phyloP scores from a whole-genome alignment of 306 rosid genomes.

The Leucaena leucocephala region DNA sequence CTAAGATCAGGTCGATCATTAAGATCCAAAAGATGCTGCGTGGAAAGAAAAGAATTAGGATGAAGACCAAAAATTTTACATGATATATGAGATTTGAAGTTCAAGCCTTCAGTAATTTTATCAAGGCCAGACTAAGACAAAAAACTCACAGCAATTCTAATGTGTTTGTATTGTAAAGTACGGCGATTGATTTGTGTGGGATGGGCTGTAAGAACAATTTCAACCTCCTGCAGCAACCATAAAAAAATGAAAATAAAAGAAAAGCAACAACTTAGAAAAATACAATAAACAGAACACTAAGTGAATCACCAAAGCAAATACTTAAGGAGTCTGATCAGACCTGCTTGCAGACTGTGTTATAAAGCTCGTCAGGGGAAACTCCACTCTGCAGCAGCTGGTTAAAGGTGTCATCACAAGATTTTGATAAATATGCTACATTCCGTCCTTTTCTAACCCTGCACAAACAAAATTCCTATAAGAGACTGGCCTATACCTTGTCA shows the following conservation, averaged over 20 bases:
- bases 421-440: slow-evolving; percentile 56
- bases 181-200: slow-evolving; percentile 98
- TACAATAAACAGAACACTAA: slow-evolving; percentile 16
- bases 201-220: slow-evolving; percentile 97
- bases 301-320: slow-evolving; percentile 19
- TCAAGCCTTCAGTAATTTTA: neutral
- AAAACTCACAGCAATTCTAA: slow-evolving; percentile 77
- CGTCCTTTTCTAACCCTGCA: slow-evolving; percentile 82
- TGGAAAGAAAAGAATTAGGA: slow-evolving; percentile 16
- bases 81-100: slow-evolving; percentile 27
- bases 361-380: slow-evolving; percentile 73
- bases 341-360: slow-evolving; percentile 88
- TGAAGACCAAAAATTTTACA: slow-evolving; percentile 28
- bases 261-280: slow-evolving; percentile 17
- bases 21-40: slow-evolving; percentile 85
- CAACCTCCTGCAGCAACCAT: slow-evolving; percentile 67
- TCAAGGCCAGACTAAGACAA: slow-evolving; percentile 11
- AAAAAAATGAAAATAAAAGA: neutral
- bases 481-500: neutral
- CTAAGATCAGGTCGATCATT: slow-evolving; percentile 86
- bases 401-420: slow-evolving; percentile 86
- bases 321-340: slow-evolving; percentile 39
- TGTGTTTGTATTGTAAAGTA: slow-evolving; percentile 84
- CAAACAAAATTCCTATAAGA: slow-evolving; percentile 30
- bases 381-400: slow-evolving; percentile 83